phyloP scores from a whole-genome alignment of 2,329 filamentous ascomycete genomes.

The Domatiomyces catenatus region DNA sequence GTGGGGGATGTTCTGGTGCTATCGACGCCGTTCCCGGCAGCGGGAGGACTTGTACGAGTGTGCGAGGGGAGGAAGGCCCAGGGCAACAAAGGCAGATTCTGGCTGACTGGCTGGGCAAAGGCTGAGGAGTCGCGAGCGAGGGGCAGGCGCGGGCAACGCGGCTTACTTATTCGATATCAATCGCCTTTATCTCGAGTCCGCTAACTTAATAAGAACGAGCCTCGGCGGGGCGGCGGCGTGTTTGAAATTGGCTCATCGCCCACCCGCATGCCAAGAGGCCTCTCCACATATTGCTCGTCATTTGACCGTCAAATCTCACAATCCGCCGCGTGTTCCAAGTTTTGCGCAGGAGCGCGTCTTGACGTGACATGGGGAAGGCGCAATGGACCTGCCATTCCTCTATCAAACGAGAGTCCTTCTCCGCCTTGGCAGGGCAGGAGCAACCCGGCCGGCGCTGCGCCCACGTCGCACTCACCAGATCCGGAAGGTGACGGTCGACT shows the following conservation, averaged over 20 bases:
- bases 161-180: not conserved
- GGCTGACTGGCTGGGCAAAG: not conserved
- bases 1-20: not conserved
- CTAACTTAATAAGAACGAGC: not conserved
- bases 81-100: not conserved
- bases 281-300: not conserved
- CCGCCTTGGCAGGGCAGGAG: not conserved
- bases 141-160: too few relatives aligned
- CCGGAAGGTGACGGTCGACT: not conserved
- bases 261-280: not conserved
- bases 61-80: not conserved
- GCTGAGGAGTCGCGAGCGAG: not conserved
- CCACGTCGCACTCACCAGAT: not conserved
- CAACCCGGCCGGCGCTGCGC: not conserved
- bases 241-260: not conserved
- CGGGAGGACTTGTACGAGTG: not conserved
- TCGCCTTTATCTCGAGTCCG: not conserved
- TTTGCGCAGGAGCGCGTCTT: not conserved
- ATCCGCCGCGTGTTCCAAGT: not conserved
- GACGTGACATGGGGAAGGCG: not conserved
- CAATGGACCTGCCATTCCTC: constrained; percentile 9
- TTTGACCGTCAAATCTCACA: not conserved
- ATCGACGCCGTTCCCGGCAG: not conserved
- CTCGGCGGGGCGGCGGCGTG: too few relatives aligned
- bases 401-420: constrained; percentile 14